phyloP scores from a whole-genome alignment of 192 early-diverging fungal genomes.

The Coemansia pectinata region DNA sequence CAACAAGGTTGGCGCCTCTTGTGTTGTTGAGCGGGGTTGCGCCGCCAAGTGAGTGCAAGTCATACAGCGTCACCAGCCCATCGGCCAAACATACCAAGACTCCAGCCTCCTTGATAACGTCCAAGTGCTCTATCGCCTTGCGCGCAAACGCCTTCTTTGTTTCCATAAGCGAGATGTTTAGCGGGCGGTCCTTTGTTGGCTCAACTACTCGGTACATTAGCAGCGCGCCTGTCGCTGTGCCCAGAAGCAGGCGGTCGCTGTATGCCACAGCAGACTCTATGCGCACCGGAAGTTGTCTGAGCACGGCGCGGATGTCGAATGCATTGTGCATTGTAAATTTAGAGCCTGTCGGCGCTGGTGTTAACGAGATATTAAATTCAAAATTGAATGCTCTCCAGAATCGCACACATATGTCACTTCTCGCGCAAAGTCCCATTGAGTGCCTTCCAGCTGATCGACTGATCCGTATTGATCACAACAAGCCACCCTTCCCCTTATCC shows the following conservation, averaged over 20 bases:
- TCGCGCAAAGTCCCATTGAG: neutral
- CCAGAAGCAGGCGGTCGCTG: constrained; percentile 73
- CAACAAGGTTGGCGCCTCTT: constrained; percentile 73
- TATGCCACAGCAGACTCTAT: constrained; percentile 71
- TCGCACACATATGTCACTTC: too few species aligned
- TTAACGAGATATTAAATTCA: neutral
- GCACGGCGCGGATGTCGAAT: constrained; percentile 71
- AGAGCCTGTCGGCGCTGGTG: neutral
- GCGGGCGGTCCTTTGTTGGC: constrained; percentile 12
- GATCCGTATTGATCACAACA: neutral
- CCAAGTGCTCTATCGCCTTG: constrained; percentile 70
- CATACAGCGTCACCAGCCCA: constrained; percentile 69
- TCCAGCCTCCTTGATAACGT: constrained; percentile 72
- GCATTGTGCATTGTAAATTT: constrained; percentile 69
- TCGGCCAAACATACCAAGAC: constrained; percentile 74
- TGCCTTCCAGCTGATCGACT: neutral
- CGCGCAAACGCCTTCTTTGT: constrained; percentile 71
- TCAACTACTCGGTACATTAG: constrained; percentile 66
- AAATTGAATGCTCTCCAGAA: too few species aligned
- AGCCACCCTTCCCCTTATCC: too few species aligned
- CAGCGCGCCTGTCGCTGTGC: constrained; percentile 66
- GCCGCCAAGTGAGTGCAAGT: constrained; percentile 69
- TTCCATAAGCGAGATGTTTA: constrained; percentile 60
- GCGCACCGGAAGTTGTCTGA: constrained; percentile 69
- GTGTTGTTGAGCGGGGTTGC: constrained; percentile 69